Conservation (phyloP, 148 eudicot genomes). For the Rhododendron ovatum region DNA sequence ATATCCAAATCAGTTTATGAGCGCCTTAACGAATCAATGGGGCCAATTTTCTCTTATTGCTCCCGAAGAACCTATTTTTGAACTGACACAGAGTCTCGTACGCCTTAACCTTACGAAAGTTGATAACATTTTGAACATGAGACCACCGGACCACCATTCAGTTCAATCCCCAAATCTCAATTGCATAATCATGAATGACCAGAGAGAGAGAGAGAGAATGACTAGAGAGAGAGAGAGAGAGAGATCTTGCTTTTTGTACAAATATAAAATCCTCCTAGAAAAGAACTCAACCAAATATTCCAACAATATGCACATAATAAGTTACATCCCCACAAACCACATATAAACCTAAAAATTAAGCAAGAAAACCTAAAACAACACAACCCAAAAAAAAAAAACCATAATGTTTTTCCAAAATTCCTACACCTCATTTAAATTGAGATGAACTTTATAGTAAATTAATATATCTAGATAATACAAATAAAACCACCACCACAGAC, state of each 20-base stretch:
- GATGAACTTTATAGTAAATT: background rate
- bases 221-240: background rate
- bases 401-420: background rate
- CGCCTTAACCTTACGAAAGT: background rate
- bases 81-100: background rate
- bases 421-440: conserved; percentile 9
- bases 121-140: background rate
- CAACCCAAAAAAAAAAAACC: background rate
- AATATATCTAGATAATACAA: background rate
- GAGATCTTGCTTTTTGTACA: background rate
- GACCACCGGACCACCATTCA: background rate
- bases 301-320: conserved; percentile 4
- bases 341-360: background rate
- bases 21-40: background rate
- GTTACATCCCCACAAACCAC: background rate
- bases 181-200: background rate
- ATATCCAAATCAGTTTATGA: background rate
- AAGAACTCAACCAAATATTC: background rate
- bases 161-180: background rate
- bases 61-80: background rate
- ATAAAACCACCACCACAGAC: background rate
- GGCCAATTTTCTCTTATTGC: background rate
- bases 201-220: background rate
- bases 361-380: background rate
- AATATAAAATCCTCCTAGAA: background rate